These are phyloP conservation scores for Aspergillus alliaceus DNA, from an alignment of 2,329 filamentous ascomycete species.

Conservation along the genomic window DNA sequence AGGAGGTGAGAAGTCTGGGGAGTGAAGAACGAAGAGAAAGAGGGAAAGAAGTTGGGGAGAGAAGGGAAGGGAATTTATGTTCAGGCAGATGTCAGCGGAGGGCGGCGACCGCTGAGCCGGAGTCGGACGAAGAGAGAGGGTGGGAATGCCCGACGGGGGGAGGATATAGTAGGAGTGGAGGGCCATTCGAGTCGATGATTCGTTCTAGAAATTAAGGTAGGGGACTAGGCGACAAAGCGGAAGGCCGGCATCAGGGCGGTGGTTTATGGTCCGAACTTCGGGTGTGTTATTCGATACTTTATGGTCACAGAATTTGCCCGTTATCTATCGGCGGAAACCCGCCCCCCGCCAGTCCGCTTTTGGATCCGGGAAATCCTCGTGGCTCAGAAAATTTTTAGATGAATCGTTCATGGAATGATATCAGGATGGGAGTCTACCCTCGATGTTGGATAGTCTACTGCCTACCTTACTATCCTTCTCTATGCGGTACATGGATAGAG, in stretches of 20 bases:
- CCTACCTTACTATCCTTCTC: too few relatives aligned
- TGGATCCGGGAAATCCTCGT: conserved; percentile 18
- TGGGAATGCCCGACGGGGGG: conserved; percentile 16
- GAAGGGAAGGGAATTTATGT: conserved; percentile 11
- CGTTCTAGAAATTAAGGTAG: not conserved
- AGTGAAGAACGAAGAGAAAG: conserved; percentile 14
- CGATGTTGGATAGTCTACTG: too few relatives aligned
- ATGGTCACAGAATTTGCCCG: conserved; percentile 33
- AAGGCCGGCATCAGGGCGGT: conserved; percentile 14
- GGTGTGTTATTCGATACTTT: conserved; percentile 35
- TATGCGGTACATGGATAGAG: too few relatives aligned
- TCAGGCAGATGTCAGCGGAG: conserved; percentile 6
- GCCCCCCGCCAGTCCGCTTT: conserved; percentile 14
- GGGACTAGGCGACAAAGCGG: conserved; percentile 5
- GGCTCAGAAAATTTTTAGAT: not conserved
- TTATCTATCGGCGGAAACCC: conserved; percentile 32
- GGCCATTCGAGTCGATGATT: not conserved
- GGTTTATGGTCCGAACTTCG: conserved; percentile 34
- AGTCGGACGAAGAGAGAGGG: conserved; percentile 31
- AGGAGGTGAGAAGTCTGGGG: conserved; percentile 12
- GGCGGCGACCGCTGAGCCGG: conserved; percentile 24
- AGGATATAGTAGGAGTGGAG: conserved; percentile 7
- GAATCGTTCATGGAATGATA: not conserved
- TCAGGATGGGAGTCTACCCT: not conserved
- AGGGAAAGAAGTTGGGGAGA: conserved; percentile 10